Percentiles rank a stretch among this genome's conserved stretches.
Evolutionary conservation across 169 alveolate genomes (phyloP).

Genomic region (Eimeria necatrix): DNA sequence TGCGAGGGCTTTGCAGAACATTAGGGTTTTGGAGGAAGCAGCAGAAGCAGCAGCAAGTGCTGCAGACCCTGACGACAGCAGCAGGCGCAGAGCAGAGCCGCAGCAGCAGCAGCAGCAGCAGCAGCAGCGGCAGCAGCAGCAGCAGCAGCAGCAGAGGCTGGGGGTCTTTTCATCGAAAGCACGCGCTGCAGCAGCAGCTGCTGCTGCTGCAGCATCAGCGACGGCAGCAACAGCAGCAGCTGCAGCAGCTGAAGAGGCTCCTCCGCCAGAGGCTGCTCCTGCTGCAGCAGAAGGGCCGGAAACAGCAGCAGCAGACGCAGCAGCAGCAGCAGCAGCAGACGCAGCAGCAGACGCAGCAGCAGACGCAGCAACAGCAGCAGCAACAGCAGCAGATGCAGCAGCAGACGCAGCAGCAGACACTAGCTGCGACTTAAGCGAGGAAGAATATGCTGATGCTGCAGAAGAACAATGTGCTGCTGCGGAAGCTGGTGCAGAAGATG

Average conservation of each 20-base stretch:
- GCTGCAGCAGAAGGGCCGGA: not conserved
- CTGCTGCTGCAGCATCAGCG: constrained; percentile 6
- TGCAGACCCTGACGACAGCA: not conserved
- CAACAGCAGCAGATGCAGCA: constrained; percentile 33
- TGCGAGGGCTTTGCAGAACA: not conserved
- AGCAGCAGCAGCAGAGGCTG: constrained; percentile 15
- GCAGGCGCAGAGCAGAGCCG: not conserved
- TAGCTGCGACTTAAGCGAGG: no score
- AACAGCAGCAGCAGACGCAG: not conserved
- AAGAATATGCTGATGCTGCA: no score
- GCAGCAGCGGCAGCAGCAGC: constrained; percentile 9
- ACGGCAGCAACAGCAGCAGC: not conserved
- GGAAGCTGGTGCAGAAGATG: not conserved
- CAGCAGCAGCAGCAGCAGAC: not conserved
- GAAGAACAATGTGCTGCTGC: no score
- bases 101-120: not conserved
- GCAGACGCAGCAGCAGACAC: no score
- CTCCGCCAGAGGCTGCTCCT: not conserved
- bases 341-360: not conserved
- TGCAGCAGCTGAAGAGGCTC: not conserved
- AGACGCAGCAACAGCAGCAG: not conserved
- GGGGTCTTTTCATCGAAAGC: not conserved
- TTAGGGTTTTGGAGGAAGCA: not conserved
- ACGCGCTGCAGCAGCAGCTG: constrained; percentile 13
- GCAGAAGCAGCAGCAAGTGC: constrained; percentile 44